phyloP scores from a whole-genome alignment of 1,284 basidiomycete genomes.

The Tilletia caries region DNA sequence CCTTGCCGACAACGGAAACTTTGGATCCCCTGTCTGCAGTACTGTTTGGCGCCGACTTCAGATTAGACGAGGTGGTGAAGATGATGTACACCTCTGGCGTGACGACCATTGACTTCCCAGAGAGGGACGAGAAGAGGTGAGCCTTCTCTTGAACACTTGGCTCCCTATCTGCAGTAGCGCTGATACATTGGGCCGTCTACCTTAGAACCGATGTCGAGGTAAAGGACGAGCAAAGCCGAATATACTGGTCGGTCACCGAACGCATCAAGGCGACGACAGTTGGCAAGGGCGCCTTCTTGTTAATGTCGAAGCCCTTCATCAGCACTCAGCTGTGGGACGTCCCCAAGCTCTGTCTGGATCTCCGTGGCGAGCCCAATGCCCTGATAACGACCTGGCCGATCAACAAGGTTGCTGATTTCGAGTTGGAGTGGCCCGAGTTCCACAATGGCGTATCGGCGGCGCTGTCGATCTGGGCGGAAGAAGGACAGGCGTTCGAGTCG shows the following conservation, averaged over 20 bases:
- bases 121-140: conserved; percentile 27
- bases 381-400: conserved; percentile 7
- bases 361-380: conserved; percentile 21
- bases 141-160: background rate
- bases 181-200: conserved; percentile 1
- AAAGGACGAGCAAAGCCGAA: conserved; percentile 7
- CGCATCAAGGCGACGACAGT: conserved; percentile 43
- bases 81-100: conserved; percentile 41
- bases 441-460: conserved; percentile 94
- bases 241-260: conserved; percentile 24
- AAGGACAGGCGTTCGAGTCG: conserved; percentile 53
- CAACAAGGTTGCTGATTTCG: conserved; percentile 25
- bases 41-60: conserved; percentile 42
- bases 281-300: conserved; percentile 46
- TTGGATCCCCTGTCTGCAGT: conserved; percentile 29
- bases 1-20: background rate
- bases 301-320: conserved; percentile 37
- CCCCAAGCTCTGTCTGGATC: conserved; percentile 35
- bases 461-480: conserved; percentile 53
- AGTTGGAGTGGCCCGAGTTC: conserved; percentile 84
- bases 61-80: conserved; percentile 44
- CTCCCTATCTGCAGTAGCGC: background rate
- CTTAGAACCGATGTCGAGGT: conserved; percentile 17
- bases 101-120: conserved; percentile 31
- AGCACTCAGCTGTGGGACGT: conserved; percentile 41